phyloP scores from a whole-genome alignment of 2,329 filamentous ascomycete genomes.

The Juglanconis juglandina region DNA sequence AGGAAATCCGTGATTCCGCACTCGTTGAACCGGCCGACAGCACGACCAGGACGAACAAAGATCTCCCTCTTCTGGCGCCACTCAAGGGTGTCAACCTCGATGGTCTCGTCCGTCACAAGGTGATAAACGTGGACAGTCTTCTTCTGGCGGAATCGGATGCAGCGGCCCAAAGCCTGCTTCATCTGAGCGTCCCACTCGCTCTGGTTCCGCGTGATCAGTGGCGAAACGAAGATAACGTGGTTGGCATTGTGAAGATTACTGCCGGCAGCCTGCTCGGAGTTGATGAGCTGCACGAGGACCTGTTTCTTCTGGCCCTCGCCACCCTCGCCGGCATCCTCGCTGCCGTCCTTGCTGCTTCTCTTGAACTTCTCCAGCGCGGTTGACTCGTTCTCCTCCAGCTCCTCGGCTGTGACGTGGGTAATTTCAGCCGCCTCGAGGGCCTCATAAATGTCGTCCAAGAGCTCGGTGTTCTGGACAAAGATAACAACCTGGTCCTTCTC shows the following conservation, averaged over 20 bases:
- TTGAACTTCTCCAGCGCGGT: conserved; percentile 28
- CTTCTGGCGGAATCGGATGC: conserved; percentile 37
- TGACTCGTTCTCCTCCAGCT: conserved; percentile 1
- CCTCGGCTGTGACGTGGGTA: conserved; percentile 10
- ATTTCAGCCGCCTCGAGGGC: conserved; percentile 20
- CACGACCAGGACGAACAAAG: not conserved
- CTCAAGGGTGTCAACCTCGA: conserved; percentile 38
- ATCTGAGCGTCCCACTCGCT: conserved; percentile 33
- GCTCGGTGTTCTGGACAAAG: conserved; percentile 33
- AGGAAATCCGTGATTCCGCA: conserved; percentile 10
- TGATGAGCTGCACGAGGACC: conserved; percentile 37
- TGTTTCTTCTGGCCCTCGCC: conserved; percentile 9
- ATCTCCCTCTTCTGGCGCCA: conserved; percentile 17
- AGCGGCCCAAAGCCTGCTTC: conserved; percentile 38
- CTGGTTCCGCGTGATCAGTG: conserved; percentile 29
- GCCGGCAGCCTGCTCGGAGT: conserved; percentile 36
- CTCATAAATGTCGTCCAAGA: conserved; percentile 26
- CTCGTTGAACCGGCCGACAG: conserved; percentile 8
- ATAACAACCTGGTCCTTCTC: conserved; percentile 30
- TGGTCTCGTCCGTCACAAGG: conserved; percentile 34
- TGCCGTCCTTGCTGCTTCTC: not conserved
- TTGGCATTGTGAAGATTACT: conserved; percentile 40
- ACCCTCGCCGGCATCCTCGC: not conserved
- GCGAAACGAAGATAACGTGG: conserved; percentile 39
- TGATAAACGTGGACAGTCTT: conserved; percentile 37